Evolutionary conservation across 352 stramenopile genomes (phyloP).

Genomic region (Phytophthora chlamydospora): DNA sequence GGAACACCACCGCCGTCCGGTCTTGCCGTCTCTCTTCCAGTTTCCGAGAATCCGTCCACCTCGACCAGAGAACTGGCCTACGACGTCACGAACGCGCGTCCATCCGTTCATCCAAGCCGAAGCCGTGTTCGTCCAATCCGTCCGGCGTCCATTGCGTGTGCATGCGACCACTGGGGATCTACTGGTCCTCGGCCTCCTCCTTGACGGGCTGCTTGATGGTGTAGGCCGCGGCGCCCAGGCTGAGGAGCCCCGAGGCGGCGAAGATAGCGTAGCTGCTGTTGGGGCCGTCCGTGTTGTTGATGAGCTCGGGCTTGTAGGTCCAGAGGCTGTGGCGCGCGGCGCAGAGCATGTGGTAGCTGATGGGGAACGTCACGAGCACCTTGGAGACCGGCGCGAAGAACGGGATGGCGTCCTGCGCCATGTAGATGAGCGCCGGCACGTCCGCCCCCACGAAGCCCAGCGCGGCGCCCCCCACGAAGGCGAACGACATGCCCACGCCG

Average conservation of each 20-base stretch:
- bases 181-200: slow-evolving; percentile 16
- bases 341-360: slow-evolving; percentile 94
- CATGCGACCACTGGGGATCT: slow-evolving; percentile 10
- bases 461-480: slow-evolving; percentile 70
- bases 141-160: not conserved
- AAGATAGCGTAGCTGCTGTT: slow-evolving; percentile 61
- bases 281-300: slow-evolving; percentile 70
- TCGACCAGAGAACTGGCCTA: not conserved
- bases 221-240: slow-evolving; percentile 47
- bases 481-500: slow-evolving; percentile 84
- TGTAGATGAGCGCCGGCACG: slow-evolving; percentile 80
- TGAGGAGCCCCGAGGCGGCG: slow-evolving; percentile 50
- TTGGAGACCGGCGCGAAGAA: slow-evolving; percentile 89
- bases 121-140: slow-evolving; percentile 9
- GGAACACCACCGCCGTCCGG: too few species aligned
- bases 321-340: slow-evolving; percentile 92
- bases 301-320: slow-evolving; percentile 90
- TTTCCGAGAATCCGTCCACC: slow-evolving; percentile 5
- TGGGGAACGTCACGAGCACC: slow-evolving; percentile 93
- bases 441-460: slow-evolving; percentile 82
- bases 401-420: slow-evolving; percentile 71
- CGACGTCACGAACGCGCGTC: not conserved
- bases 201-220: slow-evolving; percentile 53
- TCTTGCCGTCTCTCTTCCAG: slow-evolving; percentile 4
- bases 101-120: not conserved